Evolutionary conservation across 1,284 basidiomycete genomes (phyloP).

Genomic region (Tremellales sp.): DNA sequence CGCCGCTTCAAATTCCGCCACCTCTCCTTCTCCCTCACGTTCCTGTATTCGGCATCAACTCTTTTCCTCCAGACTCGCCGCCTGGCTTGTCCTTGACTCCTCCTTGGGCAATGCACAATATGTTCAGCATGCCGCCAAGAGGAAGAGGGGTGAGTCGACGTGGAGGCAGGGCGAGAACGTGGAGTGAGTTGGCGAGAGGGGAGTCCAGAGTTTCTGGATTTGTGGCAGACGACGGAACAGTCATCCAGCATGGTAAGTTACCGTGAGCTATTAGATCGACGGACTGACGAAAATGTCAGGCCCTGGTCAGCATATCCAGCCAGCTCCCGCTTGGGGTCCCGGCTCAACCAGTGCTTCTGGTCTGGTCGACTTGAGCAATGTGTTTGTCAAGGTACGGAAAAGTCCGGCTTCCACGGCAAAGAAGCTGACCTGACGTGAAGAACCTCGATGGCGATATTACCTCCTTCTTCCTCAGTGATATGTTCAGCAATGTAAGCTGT

Average conservation of each 20-base stretch:
- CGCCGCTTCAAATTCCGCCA: neutral
- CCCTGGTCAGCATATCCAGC: constrained; percentile 82
- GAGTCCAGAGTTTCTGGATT: constrained; percentile 24
- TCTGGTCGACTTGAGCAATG: constrained; percentile 83
- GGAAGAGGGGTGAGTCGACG: neutral
- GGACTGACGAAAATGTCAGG: constrained; percentile 17
- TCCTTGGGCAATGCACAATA: constrained; percentile 33
- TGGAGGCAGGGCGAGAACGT: constrained; percentile 10
- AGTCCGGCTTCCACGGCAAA: neutral
- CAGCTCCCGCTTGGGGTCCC: constrained; percentile 66
- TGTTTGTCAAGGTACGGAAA: constrained; percentile 60
- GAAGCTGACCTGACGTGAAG: constrained; percentile 48
- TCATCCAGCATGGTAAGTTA: constrained; percentile 62
- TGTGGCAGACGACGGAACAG: constrained; percentile 31
- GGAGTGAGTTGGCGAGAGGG: constrained; percentile 24
- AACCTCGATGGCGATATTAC: constrained; percentile 80
- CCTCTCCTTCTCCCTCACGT: neutral
- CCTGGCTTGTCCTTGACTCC: constrained; percentile 11
- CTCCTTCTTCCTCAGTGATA: constrained; percentile 71
- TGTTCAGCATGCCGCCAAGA: constrained; percentile 9
- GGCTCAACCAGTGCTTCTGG: constrained; percentile 75
- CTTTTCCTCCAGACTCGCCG: constrained; percentile 11
- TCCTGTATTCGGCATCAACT: constrained; percentile 1
- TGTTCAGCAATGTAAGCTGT: constrained; percentile 67
- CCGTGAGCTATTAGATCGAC: neutral